phyloP scores from a whole-genome alignment of 805 yeast species.

The Metschnikowia picachoensis region DNA sequence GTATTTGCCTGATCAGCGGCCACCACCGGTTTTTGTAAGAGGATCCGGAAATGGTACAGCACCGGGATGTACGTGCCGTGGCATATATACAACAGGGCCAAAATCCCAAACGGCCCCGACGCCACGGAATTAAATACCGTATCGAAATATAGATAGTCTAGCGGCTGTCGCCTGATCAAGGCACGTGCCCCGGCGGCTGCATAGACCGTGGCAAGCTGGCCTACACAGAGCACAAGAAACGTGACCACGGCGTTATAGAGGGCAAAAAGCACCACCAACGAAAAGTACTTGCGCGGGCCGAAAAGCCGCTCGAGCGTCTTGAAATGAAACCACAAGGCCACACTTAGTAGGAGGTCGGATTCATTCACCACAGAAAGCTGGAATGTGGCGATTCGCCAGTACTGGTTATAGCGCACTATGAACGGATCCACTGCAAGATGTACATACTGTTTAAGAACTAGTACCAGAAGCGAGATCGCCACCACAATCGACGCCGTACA shows the following conservation, averaged over 20 bases:
- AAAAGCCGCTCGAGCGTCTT: conserved; percentile 55
- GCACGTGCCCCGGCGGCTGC: conserved; percentile 30
- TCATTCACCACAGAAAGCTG: conserved; percentile 57
- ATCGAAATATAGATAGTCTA: conserved; percentile 17
- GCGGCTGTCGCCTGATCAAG: conserved; percentile 3
- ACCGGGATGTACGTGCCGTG: conserved; percentile 32
- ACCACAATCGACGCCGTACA: conserved; percentile 31
- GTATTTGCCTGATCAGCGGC: too few relatives aligned
- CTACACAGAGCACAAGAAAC: conserved; percentile 38
- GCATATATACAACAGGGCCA: conserved; percentile 39
- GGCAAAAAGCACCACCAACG: conserved; percentile 41
- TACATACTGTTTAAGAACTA: conserved; percentile 43
- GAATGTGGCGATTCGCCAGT: conserved; percentile 48
- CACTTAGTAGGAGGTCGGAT: conserved; percentile 48
- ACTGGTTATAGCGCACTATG: conserved; percentile 51
- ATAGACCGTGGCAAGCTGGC: conserved; percentile 31
- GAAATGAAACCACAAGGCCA: conserved; percentile 47
- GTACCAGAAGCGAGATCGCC: conserved; percentile 41
- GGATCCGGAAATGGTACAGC: conserved; percentile 33
- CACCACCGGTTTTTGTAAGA: conserved; percentile 15
- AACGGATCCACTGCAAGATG: conserved; percentile 49
- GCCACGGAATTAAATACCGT: conserved; percentile 33
- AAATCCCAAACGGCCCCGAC: conserved; percentile 40
- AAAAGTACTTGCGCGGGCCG: conserved; percentile 53
- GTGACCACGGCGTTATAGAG: conserved; percentile 45